These are phyloP conservation scores for Tritrichomonas foetus DNA, from an alignment of 208 protist species.

Conservation along the genomic window DNA sequence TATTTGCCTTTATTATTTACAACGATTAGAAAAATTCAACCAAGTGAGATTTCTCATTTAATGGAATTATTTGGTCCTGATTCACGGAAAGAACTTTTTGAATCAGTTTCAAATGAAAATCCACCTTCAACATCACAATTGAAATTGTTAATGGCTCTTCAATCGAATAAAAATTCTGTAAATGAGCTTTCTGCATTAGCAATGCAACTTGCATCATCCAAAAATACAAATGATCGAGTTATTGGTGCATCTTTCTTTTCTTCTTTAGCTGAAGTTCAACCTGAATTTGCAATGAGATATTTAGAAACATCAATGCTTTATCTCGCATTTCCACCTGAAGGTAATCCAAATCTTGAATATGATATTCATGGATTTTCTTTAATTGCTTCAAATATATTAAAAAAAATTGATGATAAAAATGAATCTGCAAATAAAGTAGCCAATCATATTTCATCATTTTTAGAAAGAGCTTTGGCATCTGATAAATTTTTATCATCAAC, in stretches of 20 bases:
- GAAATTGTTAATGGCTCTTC: background rate
- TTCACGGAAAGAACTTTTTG: background rate
- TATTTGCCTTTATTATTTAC: background rate
- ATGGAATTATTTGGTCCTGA: slow-evolving; percentile 25
- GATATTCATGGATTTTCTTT: background rate
- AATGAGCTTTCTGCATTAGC: background rate
- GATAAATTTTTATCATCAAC: background rate
- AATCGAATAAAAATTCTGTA: too few species aligned
- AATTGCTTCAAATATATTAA: background rate
- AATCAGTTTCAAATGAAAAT: background rate
- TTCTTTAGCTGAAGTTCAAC: background rate
- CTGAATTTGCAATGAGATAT: background rate
- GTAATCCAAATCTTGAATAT: background rate
- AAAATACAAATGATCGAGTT: background rate
- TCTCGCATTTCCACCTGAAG: background rate
- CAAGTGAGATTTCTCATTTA: background rate
- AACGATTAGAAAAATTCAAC: background rate
- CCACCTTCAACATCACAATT: background rate
- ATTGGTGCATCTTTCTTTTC: background rate
- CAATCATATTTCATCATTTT: background rate
- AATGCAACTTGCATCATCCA: background rate
- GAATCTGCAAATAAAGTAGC: background rate
- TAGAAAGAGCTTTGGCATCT: background rate
- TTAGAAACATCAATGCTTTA: background rate
- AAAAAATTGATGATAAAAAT: too few species aligned